Evolutionary conservation across 1,139 yeast genomes (phyloP), one percentile per base, ranked within the genome.

Genomic region (Lodderomyces elongisporus): DNA sequence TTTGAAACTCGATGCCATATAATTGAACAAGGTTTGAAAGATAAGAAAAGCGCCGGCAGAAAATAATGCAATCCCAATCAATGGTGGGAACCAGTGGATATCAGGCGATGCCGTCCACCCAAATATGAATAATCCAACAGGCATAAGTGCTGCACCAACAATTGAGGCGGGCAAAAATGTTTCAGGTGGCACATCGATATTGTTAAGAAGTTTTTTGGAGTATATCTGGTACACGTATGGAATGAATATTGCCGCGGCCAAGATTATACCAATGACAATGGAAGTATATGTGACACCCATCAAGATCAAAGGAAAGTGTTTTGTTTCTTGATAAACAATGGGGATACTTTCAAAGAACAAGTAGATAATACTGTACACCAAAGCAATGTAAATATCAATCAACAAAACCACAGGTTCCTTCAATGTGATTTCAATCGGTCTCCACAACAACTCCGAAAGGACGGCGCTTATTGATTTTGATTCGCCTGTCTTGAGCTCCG

Each of bases 1-100:
- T 34, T 39, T 35, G 51, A 78, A 82, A 0, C 82, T 74, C 52
- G 78, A 81, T 5, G 78, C 78, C 28, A 81, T 62, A 47, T 82
- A 83, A 37, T 74, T 70, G 39, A 49, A 63, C 48, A 48, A 51
- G 10, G 56, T 52, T 43, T 60, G 66, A 47, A 58, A 56, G 18
- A 54, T 46, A n/a, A 57, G 29, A 36, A 59, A 58, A 1, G 58
- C 57, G 13, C 64, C 63, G n/a, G 39, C 30, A 5, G 56, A 49
- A 32, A 52, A 59, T 5, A 54, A 16, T 1, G 49, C 57, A 1
- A 54, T 52, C 3, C 66, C 66, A 36, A 60, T 44, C 28, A 59
- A 34, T 6, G 62, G 56, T 2, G 48, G 60, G 20, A 60, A 48
- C 66, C 67, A 61, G 41, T 57, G 66, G 17, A 58, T 41, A 12